These are phyloP conservation scores for Komagataella ulmi DNA, from an alignment of 805 yeast species.

Conservation along the genomic window DNA sequence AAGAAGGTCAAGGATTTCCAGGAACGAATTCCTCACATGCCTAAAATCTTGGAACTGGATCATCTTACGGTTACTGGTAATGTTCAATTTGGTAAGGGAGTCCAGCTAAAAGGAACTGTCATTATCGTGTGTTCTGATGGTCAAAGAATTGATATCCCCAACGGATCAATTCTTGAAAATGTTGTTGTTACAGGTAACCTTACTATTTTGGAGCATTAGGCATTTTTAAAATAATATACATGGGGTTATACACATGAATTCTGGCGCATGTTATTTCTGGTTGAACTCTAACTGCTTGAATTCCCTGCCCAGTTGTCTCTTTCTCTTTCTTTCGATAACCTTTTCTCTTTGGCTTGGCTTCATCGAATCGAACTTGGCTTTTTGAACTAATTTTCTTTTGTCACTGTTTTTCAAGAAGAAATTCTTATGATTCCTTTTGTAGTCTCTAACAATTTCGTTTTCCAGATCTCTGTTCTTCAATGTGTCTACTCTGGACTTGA, in stretches of 20 bases:
- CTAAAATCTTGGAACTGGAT: conserved; percentile 90
- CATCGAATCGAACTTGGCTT: conserved; percentile 68
- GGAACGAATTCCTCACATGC: conserved; percentile 86
- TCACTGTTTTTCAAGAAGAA: conserved; percentile 58
- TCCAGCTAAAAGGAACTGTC: conserved; percentile 91
- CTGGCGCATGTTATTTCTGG: background rate
- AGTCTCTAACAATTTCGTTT: conserved; percentile 44
- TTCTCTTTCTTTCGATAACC: conserved; percentile 78
- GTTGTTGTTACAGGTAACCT: conserved; percentile 96
- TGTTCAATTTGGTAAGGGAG: conserved; percentile 80
- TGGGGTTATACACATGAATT: background rate
- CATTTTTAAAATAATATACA: conserved; percentile 5
- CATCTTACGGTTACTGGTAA: conserved; percentile 97
- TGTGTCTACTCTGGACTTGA: conserved; percentile 53
- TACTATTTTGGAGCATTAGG: conserved; percentile 79
- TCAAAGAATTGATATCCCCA: conserved; percentile 92
- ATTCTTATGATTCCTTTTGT: conserved; percentile 37
- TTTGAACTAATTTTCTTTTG: conserved; percentile 59
- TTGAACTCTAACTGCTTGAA: conserved; percentile 31
- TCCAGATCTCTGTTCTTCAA: conserved; percentile 68
- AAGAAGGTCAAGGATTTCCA: conserved; percentile 91
- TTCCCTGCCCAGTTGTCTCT: conserved; percentile 74
- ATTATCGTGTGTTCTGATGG: conserved; percentile 97
- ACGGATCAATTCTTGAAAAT: conserved; percentile 88
- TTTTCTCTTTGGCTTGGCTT: conserved; percentile 60